Percentiles rank a stretch among this genome's conserved stretches.
Evolutionary conservation across 2,329 filamentous ascomycete genomes (phyloP).

Genomic region (Paracorniculantispora psalliotae): DNA sequence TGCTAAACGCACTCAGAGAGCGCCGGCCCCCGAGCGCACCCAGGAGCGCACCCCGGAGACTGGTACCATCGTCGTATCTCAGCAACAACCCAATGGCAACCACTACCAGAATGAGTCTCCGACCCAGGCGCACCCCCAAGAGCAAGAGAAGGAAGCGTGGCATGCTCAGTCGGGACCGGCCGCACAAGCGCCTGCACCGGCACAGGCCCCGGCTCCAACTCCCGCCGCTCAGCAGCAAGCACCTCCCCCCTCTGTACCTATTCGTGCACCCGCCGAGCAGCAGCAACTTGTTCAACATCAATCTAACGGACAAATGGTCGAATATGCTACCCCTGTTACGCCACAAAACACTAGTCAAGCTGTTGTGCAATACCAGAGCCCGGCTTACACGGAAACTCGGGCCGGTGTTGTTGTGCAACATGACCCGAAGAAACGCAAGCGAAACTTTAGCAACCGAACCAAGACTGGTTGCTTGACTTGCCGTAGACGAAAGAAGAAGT

Average conservation of each 20-base stretch:
- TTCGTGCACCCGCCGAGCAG: conserved; percentile 29
- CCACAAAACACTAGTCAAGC: conserved; percentile 38
- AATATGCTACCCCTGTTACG: conserved; percentile 40
- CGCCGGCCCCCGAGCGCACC: conserved; percentile 20
- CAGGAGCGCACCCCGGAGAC: conserved; percentile 30
- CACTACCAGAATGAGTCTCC: conserved; percentile 41
- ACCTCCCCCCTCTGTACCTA: not conserved
- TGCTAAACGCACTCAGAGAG: conserved; percentile 24
- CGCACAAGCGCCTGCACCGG: no score
- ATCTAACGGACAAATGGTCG: conserved; percentile 46
- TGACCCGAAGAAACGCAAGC: conserved; percentile 65
- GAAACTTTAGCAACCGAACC: conserved; percentile 88
- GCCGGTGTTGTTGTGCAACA: conserved; percentile 48
- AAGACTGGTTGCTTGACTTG: conserved; percentile 96
- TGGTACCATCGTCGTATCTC: conserved; percentile 36
- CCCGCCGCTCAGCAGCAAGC: conserved; percentile 37
- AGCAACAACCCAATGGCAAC: conserved; percentile 36
- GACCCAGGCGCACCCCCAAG: conserved; percentile 36
- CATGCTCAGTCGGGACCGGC: no score
- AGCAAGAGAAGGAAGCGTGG: no score
- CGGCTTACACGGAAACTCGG: conserved; percentile 43
- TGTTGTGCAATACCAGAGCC: conserved; percentile 34
- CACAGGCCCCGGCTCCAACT: no score
- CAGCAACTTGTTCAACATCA: conserved; percentile 26
- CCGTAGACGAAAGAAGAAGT: conserved; percentile 92